Evolutionary conservation across 805 yeast species (phyloP).

Genomic region (Blastobotrys robertii): DNA sequence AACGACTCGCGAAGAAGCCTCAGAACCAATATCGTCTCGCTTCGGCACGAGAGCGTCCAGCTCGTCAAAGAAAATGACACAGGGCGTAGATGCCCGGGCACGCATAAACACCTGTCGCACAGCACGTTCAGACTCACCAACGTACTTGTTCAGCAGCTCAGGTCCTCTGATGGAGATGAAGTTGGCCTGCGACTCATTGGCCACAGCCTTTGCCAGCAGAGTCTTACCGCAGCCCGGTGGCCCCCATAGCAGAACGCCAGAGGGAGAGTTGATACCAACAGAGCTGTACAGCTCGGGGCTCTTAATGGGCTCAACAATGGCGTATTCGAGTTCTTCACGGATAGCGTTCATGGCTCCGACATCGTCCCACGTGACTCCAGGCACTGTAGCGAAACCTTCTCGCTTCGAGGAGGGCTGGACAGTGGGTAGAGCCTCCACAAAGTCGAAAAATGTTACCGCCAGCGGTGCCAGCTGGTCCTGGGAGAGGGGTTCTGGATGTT

Average conservation of each 20-base stretch:
- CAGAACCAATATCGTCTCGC: constrained; percentile 81
- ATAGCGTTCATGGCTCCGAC: constrained; percentile 82
- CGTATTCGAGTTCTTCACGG: constrained; percentile 89
- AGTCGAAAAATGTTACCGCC: constrained; percentile 70
- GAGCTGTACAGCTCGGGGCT: constrained; percentile 81
- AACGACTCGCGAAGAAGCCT: constrained; percentile 86
- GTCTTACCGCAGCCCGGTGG: constrained; percentile 99
- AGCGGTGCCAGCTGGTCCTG: constrained; percentile 66
- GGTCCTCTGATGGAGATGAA: constrained; percentile 96
- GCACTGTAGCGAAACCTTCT: constrained; percentile 97
- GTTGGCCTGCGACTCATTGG: constrained; percentile 93
- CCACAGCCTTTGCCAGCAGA: constrained; percentile 91
- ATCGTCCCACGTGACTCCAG: constrained; percentile 92
- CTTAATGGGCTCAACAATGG: constrained; percentile 92
- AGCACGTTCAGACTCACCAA: constrained; percentile 92
- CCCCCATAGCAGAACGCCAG: constrained; percentile 97
- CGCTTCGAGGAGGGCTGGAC: constrained; percentile 96
- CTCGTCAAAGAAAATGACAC: constrained; percentile 92
- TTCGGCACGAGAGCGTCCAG: constrained; percentile 92
- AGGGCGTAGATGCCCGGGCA: constrained; percentile 88
- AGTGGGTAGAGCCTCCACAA: constrained; percentile 75
- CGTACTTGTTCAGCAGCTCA: constrained; percentile 85
- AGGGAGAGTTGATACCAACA: constrained; percentile 94
- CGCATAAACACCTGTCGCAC: constrained; percentile 87
- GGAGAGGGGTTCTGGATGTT: constrained; percentile 74